A percentile compares a stretch with the other conserved stretches of the same genome.
Evolutionary conservation across 257 asterid genomes (phyloP).

Genomic region (Nicotiana undulata): DNA sequence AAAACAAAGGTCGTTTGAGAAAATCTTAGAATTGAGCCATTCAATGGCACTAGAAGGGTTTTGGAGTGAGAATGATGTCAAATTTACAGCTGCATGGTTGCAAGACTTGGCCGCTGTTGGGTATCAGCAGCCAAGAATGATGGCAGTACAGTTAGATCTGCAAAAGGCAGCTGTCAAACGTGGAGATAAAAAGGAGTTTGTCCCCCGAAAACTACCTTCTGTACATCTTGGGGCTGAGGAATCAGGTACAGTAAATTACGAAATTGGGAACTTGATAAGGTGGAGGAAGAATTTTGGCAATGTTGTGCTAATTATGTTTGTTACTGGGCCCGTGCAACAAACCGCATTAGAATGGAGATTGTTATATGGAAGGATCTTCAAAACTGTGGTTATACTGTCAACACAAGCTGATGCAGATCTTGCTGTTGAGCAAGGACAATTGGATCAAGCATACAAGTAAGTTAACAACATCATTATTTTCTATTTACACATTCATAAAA

Average conservation of each 20-base stretch:
- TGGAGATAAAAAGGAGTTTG: slow-evolving; percentile 77
- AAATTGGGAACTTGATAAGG: slow-evolving; percentile 73
- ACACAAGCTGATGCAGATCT: slow-evolving; percentile 64
- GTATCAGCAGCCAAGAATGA: slow-evolving; percentile 85
- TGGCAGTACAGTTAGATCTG: slow-evolving; percentile 68
- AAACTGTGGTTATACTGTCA: slow-evolving; percentile 83
- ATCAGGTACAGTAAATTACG: slow-evolving; percentile 72
- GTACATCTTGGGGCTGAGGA: slow-evolving; percentile 99
- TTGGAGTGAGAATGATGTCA: slow-evolving; percentile 82
- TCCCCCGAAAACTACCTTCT: slow-evolving; percentile 83
- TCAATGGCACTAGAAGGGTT: slow-evolving; percentile 93
- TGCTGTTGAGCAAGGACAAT: slow-evolving; percentile 69
- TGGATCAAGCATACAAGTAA: slow-evolving; percentile 80
- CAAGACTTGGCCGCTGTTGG: slow-evolving; percentile 90
- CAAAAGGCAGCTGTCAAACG: slow-evolving; percentile 68
- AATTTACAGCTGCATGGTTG: slow-evolving; percentile 91
- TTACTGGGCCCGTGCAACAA: slow-evolving; percentile 80
- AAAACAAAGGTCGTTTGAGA: slow-evolving; percentile 65
- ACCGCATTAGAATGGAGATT: slow-evolving; percentile 98
- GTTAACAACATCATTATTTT: slow-evolving; percentile 8
- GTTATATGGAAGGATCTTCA: slow-evolving; percentile 87
- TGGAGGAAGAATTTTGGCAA: slow-evolving; percentile 96
- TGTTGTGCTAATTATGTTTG: slow-evolving; percentile 80
- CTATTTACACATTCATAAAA: no score
- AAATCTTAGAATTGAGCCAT: slow-evolving; percentile 72